Base-by-base conservation (phyloP, 306 rosid species). In the Purshia tridentata region DNA sequence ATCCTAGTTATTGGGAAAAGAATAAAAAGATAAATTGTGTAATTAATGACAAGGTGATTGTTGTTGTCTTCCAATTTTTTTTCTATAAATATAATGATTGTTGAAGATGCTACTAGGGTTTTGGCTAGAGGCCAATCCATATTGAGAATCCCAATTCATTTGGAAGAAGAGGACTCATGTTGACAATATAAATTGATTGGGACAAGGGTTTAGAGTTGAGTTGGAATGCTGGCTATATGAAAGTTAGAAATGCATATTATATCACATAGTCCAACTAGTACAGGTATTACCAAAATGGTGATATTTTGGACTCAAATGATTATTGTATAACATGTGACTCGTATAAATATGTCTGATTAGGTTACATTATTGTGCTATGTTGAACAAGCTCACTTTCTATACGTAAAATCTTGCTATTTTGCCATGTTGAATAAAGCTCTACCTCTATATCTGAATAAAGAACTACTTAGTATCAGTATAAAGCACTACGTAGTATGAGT, bases 371-470 rank as follows among this genome's bases (percentile, higher is more conserved):
- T 29, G 29, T 23, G 35, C 72, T 65, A 20, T 60, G 66, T 35
- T 59, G 65, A 60, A 73, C 45, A 40, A 67, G 73, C 13, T 60
- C 49, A 60, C 54, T 48, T 76, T 72, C 52, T 69, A 68, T 63
- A 69, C 61, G 20, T 57, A 49, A 44, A 16, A 18, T 35, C 11
- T 55, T 45, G 23, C 18, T 73, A 12, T 10, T 41, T 6, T 49
- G 37, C 9, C 54, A 48, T 56, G 42, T n/a, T 66, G 23, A 50
- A 58, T 19, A 69, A 50, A 12, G 49, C 19, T 46, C 46, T 47
- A 12, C 35, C 65, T 12, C 5, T 6, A 37, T 47, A 35, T 35
- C 7, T 41, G 62, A 29, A 29, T 29, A 29, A 29, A 29, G 35
- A 15, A 49, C 69, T 72, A 72, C 41, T 59, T 70, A 44, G 74